Conservation (phyloP, 495 filamentous ascomycete species). For the Aspergillus sparsus region DNA sequence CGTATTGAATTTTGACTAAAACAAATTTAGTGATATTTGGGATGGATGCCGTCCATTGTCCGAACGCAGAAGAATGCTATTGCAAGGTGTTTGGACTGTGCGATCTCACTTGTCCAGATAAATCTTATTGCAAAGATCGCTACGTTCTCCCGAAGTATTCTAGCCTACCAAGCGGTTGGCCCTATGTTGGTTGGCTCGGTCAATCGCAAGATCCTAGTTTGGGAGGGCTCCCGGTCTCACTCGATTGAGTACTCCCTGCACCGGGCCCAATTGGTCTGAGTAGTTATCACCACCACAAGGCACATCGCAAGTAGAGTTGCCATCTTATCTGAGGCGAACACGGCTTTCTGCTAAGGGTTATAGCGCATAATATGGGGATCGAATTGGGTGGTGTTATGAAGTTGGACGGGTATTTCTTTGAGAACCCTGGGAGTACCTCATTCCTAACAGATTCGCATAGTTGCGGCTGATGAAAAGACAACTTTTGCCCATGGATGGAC, state of each 20-base stretch:
- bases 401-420: too few relatives aligned
- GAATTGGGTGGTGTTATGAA: too few relatives aligned
- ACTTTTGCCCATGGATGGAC: too few relatives aligned
- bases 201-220: conserved; percentile 43
- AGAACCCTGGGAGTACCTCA: too few relatives aligned
- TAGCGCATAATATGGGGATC: too few relatives aligned
- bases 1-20: conserved; percentile 9
- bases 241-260: not conserved
- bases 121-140: conserved; percentile 42
- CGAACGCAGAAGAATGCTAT: conserved; percentile 57
- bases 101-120: conserved; percentile 44
- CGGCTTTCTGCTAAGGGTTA: too few relatives aligned
- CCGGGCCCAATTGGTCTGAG: too few relatives aligned
- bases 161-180: conserved; percentile 52
- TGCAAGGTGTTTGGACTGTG: conserved; percentile 66
- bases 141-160: conserved; percentile 52
- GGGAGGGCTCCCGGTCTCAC: conserved; percentile 34
- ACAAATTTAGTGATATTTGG: conserved; percentile 49
- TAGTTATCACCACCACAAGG: too few relatives aligned
- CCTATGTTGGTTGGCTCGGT: conserved; percentile 52
- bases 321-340: too few relatives aligned
- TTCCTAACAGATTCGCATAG: too few relatives aligned
- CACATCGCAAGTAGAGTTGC: too few relatives aligned
- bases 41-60: conserved; percentile 56
- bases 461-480: too few relatives aligned